Evolutionary conservation across 192 early-diverging fungal species (phyloP), one percentile per base, ranked within the genome.

Genomic region (Backusella liffmaniae): DNA sequence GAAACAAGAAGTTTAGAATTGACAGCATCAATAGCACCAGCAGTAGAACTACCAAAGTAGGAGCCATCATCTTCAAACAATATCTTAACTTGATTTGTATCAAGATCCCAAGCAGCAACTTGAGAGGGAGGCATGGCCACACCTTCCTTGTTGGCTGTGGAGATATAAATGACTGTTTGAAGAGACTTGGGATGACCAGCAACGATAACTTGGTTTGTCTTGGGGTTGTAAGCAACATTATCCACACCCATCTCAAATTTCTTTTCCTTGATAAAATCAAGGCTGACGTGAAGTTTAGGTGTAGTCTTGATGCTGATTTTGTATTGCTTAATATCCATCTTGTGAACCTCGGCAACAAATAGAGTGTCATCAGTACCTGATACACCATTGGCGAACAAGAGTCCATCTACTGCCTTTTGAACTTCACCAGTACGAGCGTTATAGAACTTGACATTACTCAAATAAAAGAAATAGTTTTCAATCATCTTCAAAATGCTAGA

Each of bases 361-460:
- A 81, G 18, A 21, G 42, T 4, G 13, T 67, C 39, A 6, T 66
- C 23, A 59, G 73, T 56, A 16, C 80, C 80, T 18, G 71, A 46
- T 12, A 81, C 35, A 46, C 80, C 80, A 68, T 81, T 81, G 13
- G 76, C 75, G 59, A 81, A 81, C 26, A 70, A 18, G 5, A 81
- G 46, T 15, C 76, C 80, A 16, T 65, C 15, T 15, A 62, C 15
- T 9, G 77, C 66, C 12, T 42, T 36, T 12, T 36, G 30, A 21
- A 70, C 66, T n/a, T 18, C 65, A 16, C 44, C 73, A 6, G 18
- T 15, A 1, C 80, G 76, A 5, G 80, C 80, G 49, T 81, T 73
- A 35, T 81, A 81, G 18, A 81, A 68, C 36, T 46, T 56, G 3
- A 81, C 39, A 21, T 67, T 69, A 5, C 70, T 39, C 35, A 77